Evolutionary conservation across 1,284 basidiomycete species (phyloP).

Genomic region (Caloboletus inedulis): DNA sequence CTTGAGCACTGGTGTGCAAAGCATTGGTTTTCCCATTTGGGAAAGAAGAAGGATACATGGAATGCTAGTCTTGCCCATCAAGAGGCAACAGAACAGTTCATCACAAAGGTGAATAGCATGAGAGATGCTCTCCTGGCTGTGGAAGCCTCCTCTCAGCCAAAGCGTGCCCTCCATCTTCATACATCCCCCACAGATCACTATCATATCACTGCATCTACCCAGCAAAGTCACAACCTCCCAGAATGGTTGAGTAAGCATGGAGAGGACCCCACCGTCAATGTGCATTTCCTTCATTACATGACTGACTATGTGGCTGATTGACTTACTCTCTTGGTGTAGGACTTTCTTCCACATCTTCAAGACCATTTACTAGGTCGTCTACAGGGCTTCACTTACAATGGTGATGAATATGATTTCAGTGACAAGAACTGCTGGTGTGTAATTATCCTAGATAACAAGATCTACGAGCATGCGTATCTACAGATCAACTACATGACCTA

Average conservation of each 20-base stretch:
- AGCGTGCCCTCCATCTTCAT: no score
- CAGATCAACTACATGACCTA: slow-evolving; percentile 32
- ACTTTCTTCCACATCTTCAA: background rate
- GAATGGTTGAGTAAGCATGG: background rate
- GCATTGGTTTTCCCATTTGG: rapidly evolving
- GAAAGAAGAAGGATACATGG: background rate
- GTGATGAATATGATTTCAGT: background rate
- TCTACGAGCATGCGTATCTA: slow-evolving; percentile 14
- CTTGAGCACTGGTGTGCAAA: background rate
- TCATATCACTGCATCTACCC: background rate
- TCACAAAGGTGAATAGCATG: background rate
- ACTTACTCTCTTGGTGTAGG: background rate
- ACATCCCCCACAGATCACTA: background rate
- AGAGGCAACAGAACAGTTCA: background rate
- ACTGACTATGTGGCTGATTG: no score
- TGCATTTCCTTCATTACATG: background rate
- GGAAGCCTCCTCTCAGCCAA: background rate
- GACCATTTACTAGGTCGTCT: background rate
- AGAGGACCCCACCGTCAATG: background rate
- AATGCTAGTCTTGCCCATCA: background rate
- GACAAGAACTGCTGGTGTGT: background rate
- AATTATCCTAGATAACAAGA: background rate
- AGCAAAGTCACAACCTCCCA: background rate
- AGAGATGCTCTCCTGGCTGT: background rate
- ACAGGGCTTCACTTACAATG: background rate